These are phyloP conservation scores for Cyberlindnera maclurae DNA, from an alignment of 805 yeast species.

Conservation along the genomic window DNA sequence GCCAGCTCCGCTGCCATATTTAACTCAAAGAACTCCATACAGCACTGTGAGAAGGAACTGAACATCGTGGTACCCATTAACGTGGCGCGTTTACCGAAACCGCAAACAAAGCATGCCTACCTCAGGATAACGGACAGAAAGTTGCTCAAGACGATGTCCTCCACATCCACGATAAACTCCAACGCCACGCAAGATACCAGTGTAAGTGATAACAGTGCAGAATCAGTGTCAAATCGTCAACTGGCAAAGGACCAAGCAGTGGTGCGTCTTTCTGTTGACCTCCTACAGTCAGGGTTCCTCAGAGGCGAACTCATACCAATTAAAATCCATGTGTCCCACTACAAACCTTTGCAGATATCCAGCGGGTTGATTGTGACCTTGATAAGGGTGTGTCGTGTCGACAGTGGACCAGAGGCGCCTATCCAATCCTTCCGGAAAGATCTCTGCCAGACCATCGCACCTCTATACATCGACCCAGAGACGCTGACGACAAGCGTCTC, in stretches of 20 bases:
- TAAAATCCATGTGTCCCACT: conserved; percentile 57
- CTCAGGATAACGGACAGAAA: conserved; percentile 47
- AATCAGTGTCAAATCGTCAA: conserved; percentile 8
- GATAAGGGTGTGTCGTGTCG: conserved; percentile 70
- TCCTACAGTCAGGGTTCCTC: conserved; percentile 61
- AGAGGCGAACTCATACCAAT: conserved; percentile 79
- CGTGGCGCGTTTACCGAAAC: conserved; percentile 55
- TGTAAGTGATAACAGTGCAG: conserved; percentile 18
- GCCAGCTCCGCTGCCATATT: conserved; percentile 12
- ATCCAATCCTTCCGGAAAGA: conserved; percentile 70
- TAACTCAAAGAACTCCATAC: conserved; percentile 23
- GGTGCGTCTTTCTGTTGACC: conserved; percentile 36
- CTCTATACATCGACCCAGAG: conserved; percentile 69
- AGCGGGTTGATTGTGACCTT: conserved; percentile 74
- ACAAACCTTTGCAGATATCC: conserved; percentile 59
- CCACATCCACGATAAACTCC: conserved; percentile 34
- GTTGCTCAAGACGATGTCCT: conserved; percentile 32
- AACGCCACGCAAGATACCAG: conserved; percentile 14
- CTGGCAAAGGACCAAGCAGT: conserved; percentile 7
- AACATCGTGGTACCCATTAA: conserved; percentile 69
- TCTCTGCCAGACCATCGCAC: conserved; percentile 66
- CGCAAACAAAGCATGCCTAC: conserved; percentile 58
- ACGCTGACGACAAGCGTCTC: conserved; percentile 50
- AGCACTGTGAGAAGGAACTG: conserved; percentile 50
- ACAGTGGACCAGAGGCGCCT: conserved; percentile 47